Conservation (phyloP, 305 asterid species). For the Rubia occidens region DNA sequence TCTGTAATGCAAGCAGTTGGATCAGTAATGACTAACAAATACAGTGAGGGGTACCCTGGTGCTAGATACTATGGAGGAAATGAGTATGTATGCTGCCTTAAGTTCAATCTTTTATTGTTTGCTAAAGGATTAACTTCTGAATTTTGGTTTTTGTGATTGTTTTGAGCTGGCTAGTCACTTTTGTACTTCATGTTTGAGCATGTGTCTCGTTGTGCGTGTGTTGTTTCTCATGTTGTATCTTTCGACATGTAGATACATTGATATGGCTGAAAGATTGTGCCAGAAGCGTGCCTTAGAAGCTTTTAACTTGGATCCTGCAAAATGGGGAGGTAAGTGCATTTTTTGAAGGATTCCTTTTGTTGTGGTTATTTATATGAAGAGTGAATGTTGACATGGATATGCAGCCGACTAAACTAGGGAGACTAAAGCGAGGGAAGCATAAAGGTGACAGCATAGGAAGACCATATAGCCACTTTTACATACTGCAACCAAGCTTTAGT, state of each 20-base stretch:
- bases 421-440: background rate
- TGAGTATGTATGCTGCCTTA: conserved; percentile 36
- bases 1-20: conserved; percentile 90
- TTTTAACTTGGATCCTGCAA: conserved; percentile 59
- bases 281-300: conserved; percentile 85
- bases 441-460: background rate
- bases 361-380: background rate
- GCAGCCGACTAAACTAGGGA: background rate
- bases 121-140: too few relatives aligned
- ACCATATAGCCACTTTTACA: background rate
- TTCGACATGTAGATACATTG: conserved; percentile 57
- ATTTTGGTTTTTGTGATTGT: background rate
- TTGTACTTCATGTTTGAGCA: background rate
- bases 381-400: background rate
- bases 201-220: background rate
- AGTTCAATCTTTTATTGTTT: background rate
- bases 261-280: conserved; percentile 85
- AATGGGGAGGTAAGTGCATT: conserved; percentile 71
- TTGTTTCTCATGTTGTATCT: background rate
- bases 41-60: conserved; percentile 84
- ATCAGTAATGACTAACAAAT: conserved; percentile 73
- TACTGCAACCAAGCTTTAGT: background rate
- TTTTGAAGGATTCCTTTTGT: background rate
- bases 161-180: background rate
- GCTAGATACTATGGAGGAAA: conserved; percentile 85